Evolutionary conservation across 371 early-diverging fungal species (phyloP), one percentile per base, ranked within the genome.

Genomic region (Mucor piriformis): DNA sequence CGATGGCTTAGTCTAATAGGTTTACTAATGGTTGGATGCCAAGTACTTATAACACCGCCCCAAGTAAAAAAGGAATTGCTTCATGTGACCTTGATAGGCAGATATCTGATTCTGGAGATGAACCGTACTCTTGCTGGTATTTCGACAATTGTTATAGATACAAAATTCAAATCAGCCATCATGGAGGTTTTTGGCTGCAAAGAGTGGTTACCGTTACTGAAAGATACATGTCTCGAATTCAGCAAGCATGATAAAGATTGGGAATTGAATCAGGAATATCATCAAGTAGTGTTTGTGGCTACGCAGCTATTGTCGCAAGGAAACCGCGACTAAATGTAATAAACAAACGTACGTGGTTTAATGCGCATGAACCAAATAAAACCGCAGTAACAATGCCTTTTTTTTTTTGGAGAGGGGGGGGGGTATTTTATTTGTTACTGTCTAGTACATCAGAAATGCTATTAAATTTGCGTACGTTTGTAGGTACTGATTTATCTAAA

Each of bases 1-100:
- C 16, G 32, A 13, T 42, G 54, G 16, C 4, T 54, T 2, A 37
- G 32, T 15, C 32, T 42, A 2, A 18, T 54, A 6, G 54, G 32
- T 6, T 29, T 54, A 6, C 16, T 54, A 6, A 18, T 54, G 18
- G 8, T 54, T 40, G 43, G 25, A 20, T 18, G 15, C 11, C 27
- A 54, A 15, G 54, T 54, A 6, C 21, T 54, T 15, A 11, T 13
- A 13, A 40, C 53, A 18, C 25, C 42, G 2, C 21, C 54, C 1
- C 38, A 54, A 32, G 54, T 54, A 2, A 54, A 54, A 16, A 16
- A 42, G 12, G 29, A 54, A 29, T 32, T 54, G 11, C 7, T 54
- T 6, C 44, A 54, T 32, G 16, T 13, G 6, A 54, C 54, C 1
- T 2, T 11, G 1, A 43, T 54, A 32, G 54, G 54, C 16, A 40